Base-by-base conservation (phyloP, 2,329 filamentous ascomycete species). In the Penicillium nordicum region DNA sequence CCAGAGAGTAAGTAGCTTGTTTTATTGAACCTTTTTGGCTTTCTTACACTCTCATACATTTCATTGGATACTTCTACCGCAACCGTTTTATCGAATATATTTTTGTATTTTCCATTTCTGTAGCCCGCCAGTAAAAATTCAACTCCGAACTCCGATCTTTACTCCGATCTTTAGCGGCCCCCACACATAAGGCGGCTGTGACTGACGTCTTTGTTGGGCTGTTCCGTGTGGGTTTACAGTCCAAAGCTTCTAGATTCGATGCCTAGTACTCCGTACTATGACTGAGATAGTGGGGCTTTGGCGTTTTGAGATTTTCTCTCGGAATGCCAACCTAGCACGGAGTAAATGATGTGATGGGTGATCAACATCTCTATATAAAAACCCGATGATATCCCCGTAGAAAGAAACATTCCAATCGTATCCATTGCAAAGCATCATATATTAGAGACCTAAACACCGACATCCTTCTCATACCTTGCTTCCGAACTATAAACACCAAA, bases 101-200 rank as follows among this genome's bases (percentile, higher is more conserved):
- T n/a, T 36, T 7, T n/a, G 0, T 10, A 5, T 12, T 32, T 32
- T 14, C 6, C 14, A 23, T 5, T n/a, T 9, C 23, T 50, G 4
- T 34, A 36, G 29, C 32, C 10, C 30, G 4, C 21, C 5, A 11
- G n/a, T n/a, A 40, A 38, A 29, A 53, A 4, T 41, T 16, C 4
- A 46, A 55, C 36, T 58, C 56, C 56, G 56, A 58, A 0, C 5
- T 9, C 56, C 56, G 56, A 58, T 0, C 2, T n/a, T 36, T 48
- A 55, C 36, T 56, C 47, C 56, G 53, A 51, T 4, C 2, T 10
- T 23, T 37, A n/a, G 45, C 23, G 45, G 30, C 34, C 37, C 37
- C 42, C 43, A 50, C 40, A 27, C 25, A 12, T 27, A 38, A n/a
- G 42, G 45, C 21, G 38, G 40, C 38, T 25, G 42, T 50, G 27